Percentiles rank a stretch among this genome's conserved stretches.
Evolutionary conservation across 225 moss, liverwort and hornwort species (phyloP).

Genomic region (Pseudisothecium myosuroides): DNA sequence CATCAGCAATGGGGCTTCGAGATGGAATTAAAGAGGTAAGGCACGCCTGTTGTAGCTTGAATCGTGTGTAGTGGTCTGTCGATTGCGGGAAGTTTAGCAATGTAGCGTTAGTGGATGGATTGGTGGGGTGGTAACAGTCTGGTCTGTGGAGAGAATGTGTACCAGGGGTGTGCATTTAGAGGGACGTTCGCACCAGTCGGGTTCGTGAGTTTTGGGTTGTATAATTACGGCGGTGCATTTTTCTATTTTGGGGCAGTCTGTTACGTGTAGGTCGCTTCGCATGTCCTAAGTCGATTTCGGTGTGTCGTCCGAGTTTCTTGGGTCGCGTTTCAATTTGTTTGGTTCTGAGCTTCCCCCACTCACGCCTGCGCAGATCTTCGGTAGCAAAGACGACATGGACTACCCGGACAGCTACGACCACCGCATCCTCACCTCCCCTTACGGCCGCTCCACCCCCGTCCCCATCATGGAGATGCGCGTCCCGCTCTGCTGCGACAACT

Average conservation of each 20-base stretch:
- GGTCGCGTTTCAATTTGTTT: neutral
- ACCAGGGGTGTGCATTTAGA: neutral
- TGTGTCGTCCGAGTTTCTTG: neutral
- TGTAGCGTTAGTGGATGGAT: neutral
- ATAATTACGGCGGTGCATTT: no score
- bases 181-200: neutral
- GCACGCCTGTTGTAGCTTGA: neutral
- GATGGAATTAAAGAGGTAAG: neutral
- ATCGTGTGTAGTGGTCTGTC: neutral
- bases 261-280: neutral
- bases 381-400: constrained; percentile 17
- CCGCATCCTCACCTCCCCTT: neutral
- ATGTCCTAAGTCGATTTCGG: neutral
- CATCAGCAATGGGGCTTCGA: neutral
- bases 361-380: neutral
- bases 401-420: constrained; percentile 8
- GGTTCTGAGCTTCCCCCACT: neutral
- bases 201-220: no score
- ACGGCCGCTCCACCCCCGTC: neutral
- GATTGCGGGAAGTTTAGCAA: neutral
- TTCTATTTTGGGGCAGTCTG: neutral
- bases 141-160: neutral
- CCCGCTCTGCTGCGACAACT: constrained; percentile 20
- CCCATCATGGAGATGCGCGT: constrained; percentile 19
- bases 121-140: neutral